Evolutionary conservation across 148 eudicot genomes (phyloP), one percentile per base, ranked within the genome.

Genomic region (Limonium bicolor): DNA sequence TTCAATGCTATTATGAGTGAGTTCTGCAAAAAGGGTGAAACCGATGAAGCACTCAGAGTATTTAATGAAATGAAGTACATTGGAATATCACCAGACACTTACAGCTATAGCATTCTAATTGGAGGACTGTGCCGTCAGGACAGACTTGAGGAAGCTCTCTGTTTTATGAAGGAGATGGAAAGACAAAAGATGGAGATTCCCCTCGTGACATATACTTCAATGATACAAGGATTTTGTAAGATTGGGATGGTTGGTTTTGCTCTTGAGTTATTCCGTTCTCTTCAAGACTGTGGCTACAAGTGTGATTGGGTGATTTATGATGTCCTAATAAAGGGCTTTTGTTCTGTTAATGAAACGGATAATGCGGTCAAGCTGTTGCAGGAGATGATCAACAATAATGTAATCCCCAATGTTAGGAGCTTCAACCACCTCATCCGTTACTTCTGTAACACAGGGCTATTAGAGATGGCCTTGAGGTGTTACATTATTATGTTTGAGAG

Each of bases 91-190:
- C 70, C 78, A 7, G 73, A 77, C 60, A 39, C 40, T 10, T 60
- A 58, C 48, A 72, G 62, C 37, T 77, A 72, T 35, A 63, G 68
- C 64, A 65, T 77, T 16, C 43, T 77, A 18, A 54, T 77, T 31
- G 58, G 51, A 13, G 74, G 76, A 11, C 63, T 62, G 27, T 65
- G 78, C 54, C 43, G 49, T 53, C 34, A 5, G 9, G 63, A 56
- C 41, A 42, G 60, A 50, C 31, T 63, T 20, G 60, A 62, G 38
- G 48, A 23, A 47, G 76, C 70, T 15, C 39, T 59, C 46, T 21
- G 5, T 36, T 56, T 72, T 33, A 47, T 72, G 4, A 52, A 65
- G 44, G 73, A 69, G 33, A 72, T 76, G 83, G 46, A 61, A 59
- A 48, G 51, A 18, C 48, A 22, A 52, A 54, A 49, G 50, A 18